phyloP scores from a whole-genome alignment of 1,139 yeast genomes.

The Chernovozyma sophiae-reginae region DNA sequence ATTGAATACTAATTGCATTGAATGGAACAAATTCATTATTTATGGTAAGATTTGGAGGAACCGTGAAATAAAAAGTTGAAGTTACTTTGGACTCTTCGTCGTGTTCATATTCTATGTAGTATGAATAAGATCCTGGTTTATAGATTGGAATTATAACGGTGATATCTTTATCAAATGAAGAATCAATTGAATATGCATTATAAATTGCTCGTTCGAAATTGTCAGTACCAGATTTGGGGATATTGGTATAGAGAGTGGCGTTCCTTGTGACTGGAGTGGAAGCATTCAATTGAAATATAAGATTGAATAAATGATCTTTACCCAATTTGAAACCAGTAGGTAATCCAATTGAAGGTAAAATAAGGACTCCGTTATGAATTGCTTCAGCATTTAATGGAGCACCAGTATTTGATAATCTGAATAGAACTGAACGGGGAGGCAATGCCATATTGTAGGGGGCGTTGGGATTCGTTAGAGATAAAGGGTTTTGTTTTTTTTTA shows the following conservation, averaged over 20 bases:
- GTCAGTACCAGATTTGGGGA: conserved; percentile 44
- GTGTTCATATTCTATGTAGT: conserved; percentile 50
- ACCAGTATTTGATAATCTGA: conserved; percentile 53
- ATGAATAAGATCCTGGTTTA: conserved; percentile 79
- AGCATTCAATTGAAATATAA: conserved; percentile 67
- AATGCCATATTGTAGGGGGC: not conserved
- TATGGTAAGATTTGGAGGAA: conserved; percentile 69
- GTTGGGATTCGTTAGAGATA: no score
- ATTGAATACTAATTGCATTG: conserved; percentile 78
- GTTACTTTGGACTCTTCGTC: conserved; percentile 45
- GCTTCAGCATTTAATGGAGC: conserved; percentile 49
- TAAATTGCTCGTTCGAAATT: conserved; percentile 56
- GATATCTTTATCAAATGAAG: conserved; percentile 58
- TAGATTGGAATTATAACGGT: conserved; percentile 57
- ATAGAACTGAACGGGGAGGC: conserved; percentile 25
- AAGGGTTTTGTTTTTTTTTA: no score
- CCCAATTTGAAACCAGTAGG: conserved; percentile 33
- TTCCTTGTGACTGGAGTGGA: conserved; percentile 68
- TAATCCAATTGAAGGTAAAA: conserved; percentile 57
- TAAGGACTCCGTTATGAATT: conserved; percentile 54
- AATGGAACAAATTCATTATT: conserved; percentile 59
- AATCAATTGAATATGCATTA: conserved; percentile 41
- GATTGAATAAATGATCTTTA: conserved; percentile 43
- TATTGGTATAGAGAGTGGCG: conserved; percentile 71
- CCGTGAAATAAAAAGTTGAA: conserved; percentile 67